Conservation (phyloP, 2,329 filamentous ascomycete genomes). For the Xylariales sp. region DNA sequence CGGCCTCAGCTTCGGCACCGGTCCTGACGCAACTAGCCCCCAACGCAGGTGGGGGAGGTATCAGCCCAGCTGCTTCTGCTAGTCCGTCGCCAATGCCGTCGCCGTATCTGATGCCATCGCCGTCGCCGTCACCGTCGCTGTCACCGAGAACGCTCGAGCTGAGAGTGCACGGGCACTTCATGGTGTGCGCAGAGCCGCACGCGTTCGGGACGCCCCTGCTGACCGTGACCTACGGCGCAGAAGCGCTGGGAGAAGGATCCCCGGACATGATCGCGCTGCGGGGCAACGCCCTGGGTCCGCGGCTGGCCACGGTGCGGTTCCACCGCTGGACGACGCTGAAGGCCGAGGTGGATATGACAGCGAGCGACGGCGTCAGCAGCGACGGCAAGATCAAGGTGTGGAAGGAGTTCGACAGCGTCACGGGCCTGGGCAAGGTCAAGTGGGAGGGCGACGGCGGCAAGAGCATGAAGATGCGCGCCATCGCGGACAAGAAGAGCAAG, state of each 20-base stretch:
- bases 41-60: too few relatives aligned
- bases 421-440: slow-evolving; percentile 8
- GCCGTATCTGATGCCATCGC: too few relatives aligned
- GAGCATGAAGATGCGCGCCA: slow-evolving; percentile 9
- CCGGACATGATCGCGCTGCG: slow-evolving; percentile 10
- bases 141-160: slow-evolving; percentile 8
- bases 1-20: too few relatives aligned
- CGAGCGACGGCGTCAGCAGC: too few relatives aligned
- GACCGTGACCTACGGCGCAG: slow-evolving; percentile 10
- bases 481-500: too few relatives aligned
- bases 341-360: slow-evolving; percentile 9
- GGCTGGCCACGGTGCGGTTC: slow-evolving; percentile 9
- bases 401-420: slow-evolving; percentile 9
- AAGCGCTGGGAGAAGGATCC: slow-evolving; percentile 5
- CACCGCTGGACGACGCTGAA: slow-evolving; percentile 8
- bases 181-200: slow-evolving; percentile 4
- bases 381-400: slow-evolving; percentile 4
- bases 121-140: too few relatives aligned
- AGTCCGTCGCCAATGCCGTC: too few relatives aligned
- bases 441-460: slow-evolving; percentile 10
- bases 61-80: too few relatives aligned
- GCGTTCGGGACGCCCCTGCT: slow-evolving; percentile 9
- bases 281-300: slow-evolving; percentile 7
- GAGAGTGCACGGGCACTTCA: slow-evolving; percentile 8
- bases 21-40: too few relatives aligned